These are phyloP conservation scores for Testicularia cyperi DNA, from an alignment of 1,284 basidiomycete species.

Conservation along the genomic window DNA sequence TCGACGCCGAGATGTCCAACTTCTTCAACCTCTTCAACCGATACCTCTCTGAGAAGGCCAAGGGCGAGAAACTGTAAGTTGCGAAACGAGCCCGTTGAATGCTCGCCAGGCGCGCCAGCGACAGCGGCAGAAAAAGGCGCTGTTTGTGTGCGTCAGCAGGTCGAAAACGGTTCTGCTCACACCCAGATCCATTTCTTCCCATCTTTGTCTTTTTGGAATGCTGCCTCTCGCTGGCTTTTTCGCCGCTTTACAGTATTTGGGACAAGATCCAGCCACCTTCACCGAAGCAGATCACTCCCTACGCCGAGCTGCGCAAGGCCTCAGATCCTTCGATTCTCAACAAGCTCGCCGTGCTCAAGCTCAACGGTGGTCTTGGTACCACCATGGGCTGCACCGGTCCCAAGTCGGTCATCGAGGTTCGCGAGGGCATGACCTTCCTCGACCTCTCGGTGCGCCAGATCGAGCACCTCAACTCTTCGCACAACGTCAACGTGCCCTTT, in stretches of 20 bases:
- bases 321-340: slow-evolving; percentile 53
- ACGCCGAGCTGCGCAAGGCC: slow-evolving; percentile 69
- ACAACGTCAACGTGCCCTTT: slow-evolving; percentile 82
- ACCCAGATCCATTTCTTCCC: no score
- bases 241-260: slow-evolving; percentile 73
- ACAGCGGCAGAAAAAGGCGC: no score
- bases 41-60: slow-evolving; percentile 90
- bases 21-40: slow-evolving; percentile 99
- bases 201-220: no score
- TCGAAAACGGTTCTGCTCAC: no score
- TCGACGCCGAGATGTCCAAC: slow-evolving; percentile 96
- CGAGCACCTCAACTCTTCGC: slow-evolving; percentile 71
- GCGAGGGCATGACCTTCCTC: slow-evolving; percentile 96
- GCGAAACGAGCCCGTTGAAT: no score
- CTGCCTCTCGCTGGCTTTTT: background rate
- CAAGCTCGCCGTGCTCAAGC: slow-evolving; percentile 91
- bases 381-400: slow-evolving; percentile 85
- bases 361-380: slow-evolving; percentile 98
- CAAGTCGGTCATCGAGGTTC: slow-evolving; percentile 63
- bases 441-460: slow-evolving; percentile 96
- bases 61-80: slow-evolving; percentile 86
- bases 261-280: slow-evolving; percentile 94
- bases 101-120: no score
- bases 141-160: no score
- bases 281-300: slow-evolving; percentile 87